Conservation (phyloP, 768 basidiomycete species). For the Kwoniella bestiolae region DNA sequence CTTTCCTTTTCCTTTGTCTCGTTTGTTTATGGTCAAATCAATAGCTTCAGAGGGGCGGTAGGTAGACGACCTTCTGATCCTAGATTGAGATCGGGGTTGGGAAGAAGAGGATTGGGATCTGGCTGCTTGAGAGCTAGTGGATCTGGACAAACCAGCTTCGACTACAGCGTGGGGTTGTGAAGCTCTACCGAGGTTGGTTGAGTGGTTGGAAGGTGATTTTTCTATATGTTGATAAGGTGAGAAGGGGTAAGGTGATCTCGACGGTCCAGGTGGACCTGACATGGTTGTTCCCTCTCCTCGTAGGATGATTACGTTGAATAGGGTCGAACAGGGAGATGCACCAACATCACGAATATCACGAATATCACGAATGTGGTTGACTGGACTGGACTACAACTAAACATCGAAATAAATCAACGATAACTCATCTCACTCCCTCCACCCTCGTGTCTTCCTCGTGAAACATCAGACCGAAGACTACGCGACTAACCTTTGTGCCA, state of each 20-base stretch:
- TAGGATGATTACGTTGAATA: conserved; percentile 1
- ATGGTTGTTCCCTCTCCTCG: background rate
- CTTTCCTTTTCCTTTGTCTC: conserved; percentile 9
- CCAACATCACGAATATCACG: too few species aligned
- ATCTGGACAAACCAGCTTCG: background rate
- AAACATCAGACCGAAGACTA: background rate
- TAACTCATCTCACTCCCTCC: background rate
- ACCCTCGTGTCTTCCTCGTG: conserved; percentile 12
- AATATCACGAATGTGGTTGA: too few species aligned
- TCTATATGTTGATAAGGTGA: too few species aligned
- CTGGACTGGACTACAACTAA: background rate
- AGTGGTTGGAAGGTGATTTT: too few species aligned
- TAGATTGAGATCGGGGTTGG: background rate
- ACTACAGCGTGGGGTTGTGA: background rate
- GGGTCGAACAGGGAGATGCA: background rate
- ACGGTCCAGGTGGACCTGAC: conserved; percentile 6
- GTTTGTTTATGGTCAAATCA: background rate
- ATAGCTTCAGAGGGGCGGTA: background rate
- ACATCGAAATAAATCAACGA: background rate
- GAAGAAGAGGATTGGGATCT: background rate
- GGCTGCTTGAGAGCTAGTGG: background rate
- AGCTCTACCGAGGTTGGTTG: background rate
- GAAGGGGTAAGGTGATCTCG: background rate
- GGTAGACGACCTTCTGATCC: background rate
- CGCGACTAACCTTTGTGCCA: conserved; percentile 11